Evolutionary conservation across 768 basidiomycete species (phyloP), one percentile per base, ranked within the genome.

Genomic region (Saitozyma podzolica): DNA sequence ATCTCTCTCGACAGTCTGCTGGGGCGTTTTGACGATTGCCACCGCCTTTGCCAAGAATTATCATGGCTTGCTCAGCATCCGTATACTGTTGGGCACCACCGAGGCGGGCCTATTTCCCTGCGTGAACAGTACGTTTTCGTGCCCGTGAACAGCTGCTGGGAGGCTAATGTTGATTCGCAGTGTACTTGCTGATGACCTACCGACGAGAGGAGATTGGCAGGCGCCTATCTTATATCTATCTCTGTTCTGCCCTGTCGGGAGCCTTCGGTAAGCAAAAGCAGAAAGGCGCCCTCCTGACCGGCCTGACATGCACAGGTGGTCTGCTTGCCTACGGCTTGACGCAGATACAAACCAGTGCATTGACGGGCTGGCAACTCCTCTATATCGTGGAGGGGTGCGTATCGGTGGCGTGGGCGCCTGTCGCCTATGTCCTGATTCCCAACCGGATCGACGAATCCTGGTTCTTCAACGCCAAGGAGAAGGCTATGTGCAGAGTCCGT

Each of bases 161-260:
- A 16, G 29, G 40, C 17, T 54, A 52, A 10, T 40, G 49, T 14
- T 57, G 55, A 19, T 52, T 52, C 37, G 48, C 62, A 45, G 54
- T 39, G n/a, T 66, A 69, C 53, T 37, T 66, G 40, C 40, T 63
- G 45, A 69, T 67, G 67, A 63, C 56, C 37, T 64, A 68, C 42
- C 59, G 62, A 40, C 45, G 70, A 40, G 59, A 68, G 20, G 64
- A 72, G 47, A 56, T 58, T 41, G 64, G 62, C 19, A 59, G 59
- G 14, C 62, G 67, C n/a, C 64, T 67, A 60, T 89, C 88, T 1
- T 85, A 89, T 69, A 90, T 89, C 88, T 91, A 90, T 63, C 88
- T 88, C 9, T 91, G 90, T 72, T 89, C 90, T 6, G 89, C 90
- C 3, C 85, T 90, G 5, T 88, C 90, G 5, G 90, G 90, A 20